These are phyloP conservation scores for Ophiosphaerella herpotricha DNA, from an alignment of 2,329 filamentous ascomycete species.

Conservation along the genomic window DNA sequence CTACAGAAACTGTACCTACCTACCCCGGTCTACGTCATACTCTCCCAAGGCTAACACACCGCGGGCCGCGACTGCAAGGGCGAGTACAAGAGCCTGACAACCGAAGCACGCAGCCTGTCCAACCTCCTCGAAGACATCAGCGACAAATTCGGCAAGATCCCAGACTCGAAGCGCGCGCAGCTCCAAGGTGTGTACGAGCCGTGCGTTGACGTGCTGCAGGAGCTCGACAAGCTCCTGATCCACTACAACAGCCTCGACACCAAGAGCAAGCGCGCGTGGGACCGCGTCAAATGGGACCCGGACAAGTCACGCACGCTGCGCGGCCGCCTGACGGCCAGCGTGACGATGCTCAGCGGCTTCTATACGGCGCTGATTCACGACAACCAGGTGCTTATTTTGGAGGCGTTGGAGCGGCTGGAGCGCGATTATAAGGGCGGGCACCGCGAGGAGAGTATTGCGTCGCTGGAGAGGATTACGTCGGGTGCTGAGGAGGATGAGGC, in stretches of 20 bases:
- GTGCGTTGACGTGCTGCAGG: conserved; percentile 32
- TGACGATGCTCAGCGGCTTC: conserved; percentile 33
- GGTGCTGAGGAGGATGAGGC: conserved; percentile 23
- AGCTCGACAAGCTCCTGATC: conserved; percentile 29
- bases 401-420: conserved; percentile 36
- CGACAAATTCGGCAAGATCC: conserved; percentile 34
- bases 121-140: conserved; percentile 35
- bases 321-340: conserved; percentile 28
- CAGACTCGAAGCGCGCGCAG: conserved; percentile 20
- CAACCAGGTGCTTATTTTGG: conserved; percentile 34
- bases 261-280: conserved; percentile 35
- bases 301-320: conserved; percentile 24
- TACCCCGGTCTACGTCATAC: too few species aligned
- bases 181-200: conserved; percentile 27
- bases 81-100: conserved; percentile 33
- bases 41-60: not conserved
- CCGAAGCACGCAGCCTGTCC: conserved; percentile 29
- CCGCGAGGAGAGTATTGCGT: conserved; percentile 34
- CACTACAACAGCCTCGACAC: conserved; percentile 38
- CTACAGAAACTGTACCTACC: conserved; percentile 29
- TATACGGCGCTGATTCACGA: conserved; percentile 35
- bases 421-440: conserved; percentile 35
- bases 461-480: conserved; percentile 28
- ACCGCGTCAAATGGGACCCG: conserved; percentile 37
- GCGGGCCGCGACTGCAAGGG: conserved; percentile 36